Base-by-base conservation (phyloP, 164 flowering plant species). In the Piper betle region DNA sequence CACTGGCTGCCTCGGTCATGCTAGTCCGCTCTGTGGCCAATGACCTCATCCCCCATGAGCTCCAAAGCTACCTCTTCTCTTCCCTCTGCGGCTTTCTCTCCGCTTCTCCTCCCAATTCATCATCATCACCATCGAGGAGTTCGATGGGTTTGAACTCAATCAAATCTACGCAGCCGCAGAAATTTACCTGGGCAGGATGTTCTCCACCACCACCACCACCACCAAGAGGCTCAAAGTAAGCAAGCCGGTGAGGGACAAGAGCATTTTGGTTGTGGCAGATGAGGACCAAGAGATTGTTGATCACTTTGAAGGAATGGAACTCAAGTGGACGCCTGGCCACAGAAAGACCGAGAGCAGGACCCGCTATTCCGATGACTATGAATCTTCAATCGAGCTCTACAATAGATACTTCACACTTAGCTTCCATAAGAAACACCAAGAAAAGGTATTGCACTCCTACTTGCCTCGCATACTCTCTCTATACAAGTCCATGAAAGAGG, bases 1-100 rank as follows among this genome's bases (percentile, higher is more conserved):
- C 90, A 10, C 43, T 79, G 50, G 64, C 83, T 39, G 81, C 82
- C 50, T 67, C 86, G 0, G 71, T 72, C 13, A 65, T 81, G 60
- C 72, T 86, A 48, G 19, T 78, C 54, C 74, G 80, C 19, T 57
- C 80, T 54, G 63, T 79, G 7, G 61, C 66, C 43, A 60, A 65
- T 38, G 88, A 83, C 39, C 64, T 81, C 57, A 12, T 82, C 40
- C 88, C 88, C 18, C 58, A 61, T 10, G 11, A 74, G 5, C 9
- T 81, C 63, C 76, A 57, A 0, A 48, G 66, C 62, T 72, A 67
- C 69, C 4, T 78, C 60, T 60, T 53, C 59, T 66, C 78, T 5
- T 19, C 50, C 46, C 33, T 84, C 53, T 64, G 18, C 10, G 59
- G 37, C 37, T 16, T 79, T 60, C 60, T 69, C 69, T 46, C 33